Conservation (phyloP, 306 rosid genomes). For the Sindora glabra region DNA sequence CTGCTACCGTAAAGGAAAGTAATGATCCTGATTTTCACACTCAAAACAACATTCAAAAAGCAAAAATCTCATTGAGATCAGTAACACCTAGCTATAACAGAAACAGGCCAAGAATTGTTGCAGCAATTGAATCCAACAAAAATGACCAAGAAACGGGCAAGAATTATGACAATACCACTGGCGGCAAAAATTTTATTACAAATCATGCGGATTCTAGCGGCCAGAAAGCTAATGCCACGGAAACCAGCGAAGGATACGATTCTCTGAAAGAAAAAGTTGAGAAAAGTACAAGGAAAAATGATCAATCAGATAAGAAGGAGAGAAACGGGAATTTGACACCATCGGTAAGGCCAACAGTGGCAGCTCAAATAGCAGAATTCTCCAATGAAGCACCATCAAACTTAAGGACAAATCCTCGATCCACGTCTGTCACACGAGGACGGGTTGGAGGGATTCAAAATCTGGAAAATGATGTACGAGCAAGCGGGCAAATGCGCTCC, state of each 20-base stretch:
- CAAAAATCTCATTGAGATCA: too few relatives aligned
- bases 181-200: too few relatives aligned
- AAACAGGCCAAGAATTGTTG: too few relatives aligned
- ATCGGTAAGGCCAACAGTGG: conserved; percentile 32
- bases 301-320: conserved; percentile 20
- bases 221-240: too few relatives aligned
- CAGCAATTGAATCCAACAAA: too few relatives aligned
- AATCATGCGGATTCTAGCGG: too few relatives aligned
- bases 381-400: conserved; percentile 50
- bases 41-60: conserved; percentile 13
- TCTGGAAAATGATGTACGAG: conserved; percentile 8
- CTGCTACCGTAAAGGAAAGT: conserved; percentile 16
- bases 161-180: too few relatives aligned
- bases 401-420: conserved; percentile 41
- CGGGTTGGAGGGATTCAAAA: conserved; percentile 23
- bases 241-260: too few relatives aligned
- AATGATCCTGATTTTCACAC: conserved; percentile 17
- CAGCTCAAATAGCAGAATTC: conserved; percentile 24
- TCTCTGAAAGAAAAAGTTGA: too few relatives aligned
- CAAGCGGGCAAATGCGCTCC: conserved; percentile 49
- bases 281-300: conserved; percentile 22
- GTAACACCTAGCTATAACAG: too few relatives aligned
- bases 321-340: conserved; percentile 47
- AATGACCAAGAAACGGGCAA: too few relatives aligned
- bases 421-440: conserved; percentile 45